These are phyloP conservation scores for Petunia secreta DNA, from an alignment of 257 asterid species.

Conservation along the genomic window DNA sequence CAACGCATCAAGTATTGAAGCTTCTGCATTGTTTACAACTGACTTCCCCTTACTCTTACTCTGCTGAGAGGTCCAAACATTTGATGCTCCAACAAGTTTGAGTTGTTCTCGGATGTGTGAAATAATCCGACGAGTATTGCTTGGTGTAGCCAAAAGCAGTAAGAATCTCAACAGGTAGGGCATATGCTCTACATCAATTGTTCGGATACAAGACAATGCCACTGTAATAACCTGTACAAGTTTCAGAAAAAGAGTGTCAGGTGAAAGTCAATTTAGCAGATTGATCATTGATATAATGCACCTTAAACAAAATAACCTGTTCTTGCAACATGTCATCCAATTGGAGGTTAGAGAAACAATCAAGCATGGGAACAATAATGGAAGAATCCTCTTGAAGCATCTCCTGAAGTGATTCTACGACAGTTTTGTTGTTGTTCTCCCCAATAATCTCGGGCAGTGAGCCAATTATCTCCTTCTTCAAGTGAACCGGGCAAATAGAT, in stretches of 20 bases:
- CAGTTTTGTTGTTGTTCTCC: slow-evolving; percentile 64
- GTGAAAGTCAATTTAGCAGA: not conserved
- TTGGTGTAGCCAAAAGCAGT: slow-evolving; percentile 67
- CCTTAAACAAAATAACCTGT: slow-evolving; percentile 49
- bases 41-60: slow-evolving; percentile 73
- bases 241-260: slow-evolving; percentile 18
- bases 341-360: slow-evolving; percentile 78
- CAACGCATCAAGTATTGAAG: slow-evolving; percentile 75
- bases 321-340: slow-evolving; percentile 76
- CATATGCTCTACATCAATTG: slow-evolving; percentile 75
- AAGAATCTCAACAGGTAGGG: slow-evolving; percentile 80
- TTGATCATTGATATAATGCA: not conserved
- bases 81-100: slow-evolving; percentile 62
- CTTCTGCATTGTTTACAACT: slow-evolving; percentile 52
- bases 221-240: slow-evolving; percentile 59
- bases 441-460: slow-evolving; percentile 83
- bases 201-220: slow-evolving; percentile 82
- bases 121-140: slow-evolving; percentile 73
- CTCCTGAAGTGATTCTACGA: slow-evolving; percentile 71
- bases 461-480: slow-evolving; percentile 84
- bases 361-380: slow-evolving; percentile 77
- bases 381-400: slow-evolving; percentile 85
- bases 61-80: slow-evolving; percentile 41
- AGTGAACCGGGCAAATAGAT: slow-evolving; percentile 70
- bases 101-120: slow-evolving; percentile 74